Base-by-base conservation (phyloP, 2,329 filamentous ascomycete genomes). In the Cladosporium sphaerospermum region DNA sequence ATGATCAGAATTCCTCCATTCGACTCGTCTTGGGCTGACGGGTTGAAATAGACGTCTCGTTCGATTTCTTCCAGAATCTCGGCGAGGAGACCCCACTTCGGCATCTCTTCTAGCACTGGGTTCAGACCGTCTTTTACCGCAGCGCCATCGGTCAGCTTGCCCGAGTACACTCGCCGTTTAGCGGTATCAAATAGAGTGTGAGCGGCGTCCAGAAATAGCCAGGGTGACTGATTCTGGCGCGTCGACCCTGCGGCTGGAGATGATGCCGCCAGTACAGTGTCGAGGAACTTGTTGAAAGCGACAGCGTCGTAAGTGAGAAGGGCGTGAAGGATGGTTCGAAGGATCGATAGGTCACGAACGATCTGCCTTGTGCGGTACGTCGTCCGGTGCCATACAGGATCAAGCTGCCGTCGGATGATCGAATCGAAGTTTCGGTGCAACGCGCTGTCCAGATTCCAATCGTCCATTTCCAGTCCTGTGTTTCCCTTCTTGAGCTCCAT, bases 281-380 rank as follows among this genome's bases (percentile, higher is more conserved):
- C 93, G 4, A 99, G 79, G 67, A 96, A 92, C 66, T 92, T 88
- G 56, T 95, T 82, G 67, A 99, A 95, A 4, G 87, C 88, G 33
- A 97, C 89, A 16, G 89, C 84, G 69, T 99, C 93, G 61, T 93
- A 89, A 2, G 86, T 85, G 23, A 99, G 78, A 16, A 99, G 76
- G 46, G 79, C 80, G 62, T 92, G 86, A 13, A 99, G 78, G 68
- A 97, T 85, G 18, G 83, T 84, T 54, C 92, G 82, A 36, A 99
- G 77, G 14, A 96, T 84, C 0, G 85, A 86, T 61, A 99, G 70
- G 67, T 97, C 93, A 62, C 85, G 86, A 53, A 95, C 92, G 61
- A 99, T 96, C 70, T 96, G 91, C 63, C 87, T 89, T 2, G 92
- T 97, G 70, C 93, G 90, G 78, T 88, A 95, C 68, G 88, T 96